phyloP scores from a whole-genome alignment of 1,284 basidiomycete genomes.

The Hortiboletus rubellus region DNA sequence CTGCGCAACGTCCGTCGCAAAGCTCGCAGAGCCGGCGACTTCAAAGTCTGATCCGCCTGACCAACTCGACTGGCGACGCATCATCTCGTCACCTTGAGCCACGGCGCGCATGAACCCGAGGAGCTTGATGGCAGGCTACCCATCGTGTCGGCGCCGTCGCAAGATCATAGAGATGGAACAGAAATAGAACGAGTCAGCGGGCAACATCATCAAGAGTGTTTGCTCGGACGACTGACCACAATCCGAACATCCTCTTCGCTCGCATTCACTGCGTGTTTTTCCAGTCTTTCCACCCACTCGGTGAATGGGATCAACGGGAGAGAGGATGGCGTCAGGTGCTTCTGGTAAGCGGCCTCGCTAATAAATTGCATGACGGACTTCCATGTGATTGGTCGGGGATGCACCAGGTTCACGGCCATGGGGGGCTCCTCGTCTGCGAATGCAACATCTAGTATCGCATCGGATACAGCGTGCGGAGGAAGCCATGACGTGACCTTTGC shows the following conservation, averaged over 20 bases:
- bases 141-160: too few relatives aligned
- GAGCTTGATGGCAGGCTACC: constrained; percentile 19
- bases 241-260: constrained; percentile 10
- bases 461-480: constrained; percentile 27
- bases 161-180: too few relatives aligned
- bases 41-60: not conserved
- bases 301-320: not conserved
- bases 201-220: too few relatives aligned
- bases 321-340: not conserved
- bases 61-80: not conserved
- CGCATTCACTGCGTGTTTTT: not conserved
- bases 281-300: constrained; percentile 22
- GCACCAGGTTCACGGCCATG: constrained; percentile 29
- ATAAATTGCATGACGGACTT: too few relatives aligned
- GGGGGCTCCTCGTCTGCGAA: constrained; percentile 7
- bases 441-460: constrained; percentile 20
- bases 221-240: too few relatives aligned
- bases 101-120: constrained; percentile 16
- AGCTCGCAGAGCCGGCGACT: constrained; percentile 2
- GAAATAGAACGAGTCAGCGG: too few relatives aligned
- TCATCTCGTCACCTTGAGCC: constrained; percentile 5
- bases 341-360: too few relatives aligned
- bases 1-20: constrained; percentile 11
- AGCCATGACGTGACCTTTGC: constrained; percentile 30
- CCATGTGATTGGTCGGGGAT: constrained; percentile 22